Evolutionary conservation across 176 grass and related monocot species (phyloP), one percentile per base, ranked within the genome.

Genomic region (Thalia dealbata): DNA sequence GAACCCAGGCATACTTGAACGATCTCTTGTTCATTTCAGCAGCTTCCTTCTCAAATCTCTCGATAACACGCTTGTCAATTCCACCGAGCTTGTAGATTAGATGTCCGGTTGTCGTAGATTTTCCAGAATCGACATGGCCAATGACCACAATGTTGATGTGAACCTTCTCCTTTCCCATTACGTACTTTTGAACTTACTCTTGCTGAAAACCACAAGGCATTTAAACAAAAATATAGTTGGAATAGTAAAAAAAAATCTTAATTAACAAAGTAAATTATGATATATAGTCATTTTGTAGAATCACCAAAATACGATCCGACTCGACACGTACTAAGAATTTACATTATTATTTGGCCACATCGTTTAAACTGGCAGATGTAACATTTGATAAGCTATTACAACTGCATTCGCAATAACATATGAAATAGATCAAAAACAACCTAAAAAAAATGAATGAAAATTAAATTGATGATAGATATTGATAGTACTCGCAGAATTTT

Each of bases 81-180:
- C 64, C 64, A 43, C 64, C 35, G 19, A 67, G 64, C 10, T 67
- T 67, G 64, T 67, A 67, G 35, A 67, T 67, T 6, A 67, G 64
- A 67, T 67, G 64, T 10, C 64, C 64, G 12, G 64, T 67, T 3
- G 64, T 67, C 0, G 64, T 67, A 67, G 64, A 67, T 67, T 67
- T 67, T 32, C 64, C 64, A 67, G 64, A 43, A 14, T 67, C 64
- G 32, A 67, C 64, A 67, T 67, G 64, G 64, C 64, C 64, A 42
- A 43, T 43, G 32, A 67, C 64, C 64, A 67, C 64, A 43, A 67
- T 43, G 64, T 42, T 67, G 12, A 67, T 43, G 64, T 67, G 32
- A 67, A 67, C 64, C 64, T 67, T 67, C 64, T 67, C 35, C 9
- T 67, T 67, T n/a, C 64, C 64, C 64, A 67, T 67, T n/a, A n/a